These are phyloP conservation scores for Termitomyces sp. DNA, from an alignment of 768 basidiomycete genomes.

Conservation along the genomic window DNA sequence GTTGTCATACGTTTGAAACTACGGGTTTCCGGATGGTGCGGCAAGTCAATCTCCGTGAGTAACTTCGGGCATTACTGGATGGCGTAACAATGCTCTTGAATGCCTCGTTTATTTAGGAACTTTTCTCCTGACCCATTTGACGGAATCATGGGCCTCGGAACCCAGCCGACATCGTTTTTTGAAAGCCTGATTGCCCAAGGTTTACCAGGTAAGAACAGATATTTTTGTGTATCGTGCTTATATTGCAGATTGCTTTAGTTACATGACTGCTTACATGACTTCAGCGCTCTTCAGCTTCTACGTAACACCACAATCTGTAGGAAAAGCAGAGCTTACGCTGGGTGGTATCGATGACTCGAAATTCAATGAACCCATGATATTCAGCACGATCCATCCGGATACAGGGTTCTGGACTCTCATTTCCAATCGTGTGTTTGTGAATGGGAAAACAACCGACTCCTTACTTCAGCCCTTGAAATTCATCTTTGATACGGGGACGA, in stretches of 20 bases:
- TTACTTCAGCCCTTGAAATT: slow-evolving; percentile 38
- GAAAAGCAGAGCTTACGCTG: slow-evolving; percentile 52
- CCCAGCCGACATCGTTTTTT: slow-evolving; percentile 49
- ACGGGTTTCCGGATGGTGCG: slow-evolving; percentile 38
- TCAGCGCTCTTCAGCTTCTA: slow-evolving; percentile 51
- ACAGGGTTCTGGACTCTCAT: slow-evolving; percentile 38
- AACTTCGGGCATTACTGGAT: slow-evolving; percentile 35
- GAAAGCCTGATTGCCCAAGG: slow-evolving; percentile 43
- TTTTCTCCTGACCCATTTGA: slow-evolving; percentile 4
- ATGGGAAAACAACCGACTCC: slow-evolving; percentile 45
- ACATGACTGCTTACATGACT: background rate
- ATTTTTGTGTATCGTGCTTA: too few species aligned
- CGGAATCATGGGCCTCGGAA: slow-evolving; percentile 42
- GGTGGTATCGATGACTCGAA: slow-evolving; percentile 53
- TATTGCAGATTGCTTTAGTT: background rate
- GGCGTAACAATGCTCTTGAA: slow-evolving; percentile 1
- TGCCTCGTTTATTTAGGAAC: background rate
- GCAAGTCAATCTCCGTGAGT: slow-evolving; percentile 42
- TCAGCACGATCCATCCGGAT: slow-evolving; percentile 7
- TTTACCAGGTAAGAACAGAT: slow-evolving; percentile 38
- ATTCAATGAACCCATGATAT: slow-evolving; percentile 35
- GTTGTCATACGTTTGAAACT: slow-evolving; percentile 24
- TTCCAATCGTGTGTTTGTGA: slow-evolving; percentile 47
- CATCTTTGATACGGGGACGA: slow-evolving; percentile 58
- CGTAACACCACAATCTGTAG: slow-evolving; percentile 45